Percentiles rank a stretch among this genome's conserved stretches.
Conservation (phyloP, 352 stramenopile genomes). For the Phytopythium kandeliae region DNA sequence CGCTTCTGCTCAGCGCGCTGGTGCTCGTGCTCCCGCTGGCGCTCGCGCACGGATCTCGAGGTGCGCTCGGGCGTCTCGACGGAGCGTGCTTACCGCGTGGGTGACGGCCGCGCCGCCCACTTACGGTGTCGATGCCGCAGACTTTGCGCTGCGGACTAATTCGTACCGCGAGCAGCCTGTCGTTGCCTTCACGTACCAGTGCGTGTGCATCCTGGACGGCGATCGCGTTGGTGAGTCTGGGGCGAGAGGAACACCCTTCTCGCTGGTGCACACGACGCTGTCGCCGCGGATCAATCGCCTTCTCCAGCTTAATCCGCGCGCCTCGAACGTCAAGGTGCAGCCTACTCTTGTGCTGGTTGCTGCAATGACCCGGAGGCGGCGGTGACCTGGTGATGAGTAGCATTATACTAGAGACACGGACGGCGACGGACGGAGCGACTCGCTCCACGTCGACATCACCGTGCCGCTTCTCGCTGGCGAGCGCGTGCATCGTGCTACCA, state of each 20-base stretch:
- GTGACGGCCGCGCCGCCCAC: too few relatives aligned
- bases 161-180: constrained; percentile 60
- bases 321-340: constrained; percentile 34
- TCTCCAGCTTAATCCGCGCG: constrained; percentile 26
- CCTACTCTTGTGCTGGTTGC: too few relatives aligned
- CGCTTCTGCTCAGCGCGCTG: constrained; percentile 29
- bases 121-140: constrained; percentile 14
- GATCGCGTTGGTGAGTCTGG: constrained; percentile 7
- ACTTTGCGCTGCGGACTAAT: constrained; percentile 57
- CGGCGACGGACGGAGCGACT: constrained; percentile 41
- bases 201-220: constrained; percentile 62
- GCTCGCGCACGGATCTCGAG: constrained; percentile 46
- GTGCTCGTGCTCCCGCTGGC: constrained; percentile 47
- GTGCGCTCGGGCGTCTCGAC: constrained; percentile 8
- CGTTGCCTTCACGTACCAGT: constrained; percentile 50
- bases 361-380: too few relatives aligned
- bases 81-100: neutral
- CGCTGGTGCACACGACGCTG: constrained; percentile 42
- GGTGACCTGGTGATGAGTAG: constrained; percentile 11
- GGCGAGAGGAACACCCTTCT: constrained; percentile 8
- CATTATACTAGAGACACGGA: constrained; percentile 45
- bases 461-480: constrained; percentile 41
- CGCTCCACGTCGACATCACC: constrained; percentile 42
- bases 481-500: constrained; percentile 34
- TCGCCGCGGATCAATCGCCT: constrained; percentile 34